A percentile compares a stretch with the other conserved stretches of the same genome.
These are phyloP conservation scores for Paracorniculantispora psalliotae DNA, from an alignment of 2,329 filamentous ascomycete genomes.

Conservation along the genomic window DNA sequence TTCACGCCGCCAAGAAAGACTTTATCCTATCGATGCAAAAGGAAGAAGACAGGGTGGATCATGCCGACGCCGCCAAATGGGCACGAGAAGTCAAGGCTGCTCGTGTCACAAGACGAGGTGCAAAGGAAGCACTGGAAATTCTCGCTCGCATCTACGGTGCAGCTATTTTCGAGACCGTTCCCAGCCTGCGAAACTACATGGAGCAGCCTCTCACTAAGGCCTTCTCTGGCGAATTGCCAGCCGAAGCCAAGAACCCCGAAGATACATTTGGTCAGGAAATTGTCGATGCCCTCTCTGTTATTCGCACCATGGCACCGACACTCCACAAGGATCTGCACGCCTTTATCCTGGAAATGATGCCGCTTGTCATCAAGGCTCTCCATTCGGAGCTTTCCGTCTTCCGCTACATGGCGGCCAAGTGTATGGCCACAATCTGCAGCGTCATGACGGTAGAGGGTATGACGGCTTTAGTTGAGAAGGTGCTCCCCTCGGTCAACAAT, in stretches of 20 bases:
- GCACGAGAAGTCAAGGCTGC: constrained; percentile 85
- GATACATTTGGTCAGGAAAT: constrained; percentile 81
- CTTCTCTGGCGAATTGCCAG: constrained; percentile 67
- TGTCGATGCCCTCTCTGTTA: constrained; percentile 87
- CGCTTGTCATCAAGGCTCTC: constrained; percentile 79
- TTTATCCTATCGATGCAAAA: constrained; percentile 92
- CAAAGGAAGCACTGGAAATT: constrained; percentile 90
- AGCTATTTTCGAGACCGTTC: constrained; percentile 73
- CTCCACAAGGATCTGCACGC: constrained; percentile 68
- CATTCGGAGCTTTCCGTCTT: constrained; percentile 88
- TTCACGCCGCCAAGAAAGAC: constrained; percentile 71
- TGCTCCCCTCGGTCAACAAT: constrained; percentile 88
- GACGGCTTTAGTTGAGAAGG: constrained; percentile 90
- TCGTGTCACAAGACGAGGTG: constrained; percentile 83
- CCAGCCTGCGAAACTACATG: constrained; percentile 75
- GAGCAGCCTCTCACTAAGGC: constrained; percentile 72
- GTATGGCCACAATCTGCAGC: constrained; percentile 94
- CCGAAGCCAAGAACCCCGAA: constrained; percentile 67
- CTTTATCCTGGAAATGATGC: constrained; percentile 79
- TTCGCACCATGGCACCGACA: constrained; percentile 90
- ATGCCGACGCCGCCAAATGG: constrained; percentile 84
- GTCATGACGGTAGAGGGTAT: constrained; percentile 93
- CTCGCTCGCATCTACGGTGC: constrained; percentile 74
- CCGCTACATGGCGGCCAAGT: constrained; percentile 94
- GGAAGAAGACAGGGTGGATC: constrained; percentile 92